These are phyloP conservation scores for Lodderomyces orthopsilosis DNA, from an alignment of 1,139 yeast species.

Conservation along the genomic window DNA sequence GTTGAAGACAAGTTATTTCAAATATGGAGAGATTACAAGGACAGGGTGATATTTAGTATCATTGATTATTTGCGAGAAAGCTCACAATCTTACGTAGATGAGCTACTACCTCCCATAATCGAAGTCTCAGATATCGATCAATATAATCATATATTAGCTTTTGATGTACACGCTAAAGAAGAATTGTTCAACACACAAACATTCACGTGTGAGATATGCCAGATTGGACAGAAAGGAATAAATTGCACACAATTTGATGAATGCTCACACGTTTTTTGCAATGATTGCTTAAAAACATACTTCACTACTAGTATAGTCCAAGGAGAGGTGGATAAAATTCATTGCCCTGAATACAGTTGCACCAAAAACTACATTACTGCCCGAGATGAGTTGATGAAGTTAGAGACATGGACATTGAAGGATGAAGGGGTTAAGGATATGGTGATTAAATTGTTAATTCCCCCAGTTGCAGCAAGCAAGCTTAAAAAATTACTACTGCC, in stretches of 20 bases:
- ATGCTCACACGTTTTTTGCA: conserved; percentile 57
- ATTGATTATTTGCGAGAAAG: conserved; percentile 43
- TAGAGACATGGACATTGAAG: conserved; percentile 19
- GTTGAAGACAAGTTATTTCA: conserved; percentile 20
- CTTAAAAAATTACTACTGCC: conserved; percentile 27
- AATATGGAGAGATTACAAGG: conserved; percentile 40
- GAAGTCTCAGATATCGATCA: conserved; percentile 14
- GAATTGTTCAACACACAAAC: conserved; percentile 36
- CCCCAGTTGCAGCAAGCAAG: conserved; percentile 31
- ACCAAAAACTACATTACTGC: conserved; percentile 22
- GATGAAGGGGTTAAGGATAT: conserved; percentile 25
- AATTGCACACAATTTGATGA: conserved; percentile 39
- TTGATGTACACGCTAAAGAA: conserved; percentile 10
- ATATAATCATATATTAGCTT: conserved; percentile 12
- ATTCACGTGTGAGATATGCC: conserved; percentile 60
- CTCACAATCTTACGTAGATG: conserved; percentile 16
- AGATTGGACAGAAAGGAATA: conserved; percentile 48
- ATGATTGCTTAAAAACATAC: conserved; percentile 46
- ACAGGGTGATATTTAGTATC: conserved; percentile 43
- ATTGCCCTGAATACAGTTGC: conserved; percentile 59
- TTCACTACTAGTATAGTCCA: conserved; percentile 42
- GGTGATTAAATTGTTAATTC: conserved; percentile 31
- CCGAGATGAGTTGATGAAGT: conserved; percentile 22
- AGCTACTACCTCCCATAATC: conserved; percentile 8
- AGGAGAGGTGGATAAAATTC: conserved; percentile 54